These are phyloP conservation scores for Aethionema arabicum DNA, from an alignment of 345 rosid species.

Conservation along the genomic window DNA sequence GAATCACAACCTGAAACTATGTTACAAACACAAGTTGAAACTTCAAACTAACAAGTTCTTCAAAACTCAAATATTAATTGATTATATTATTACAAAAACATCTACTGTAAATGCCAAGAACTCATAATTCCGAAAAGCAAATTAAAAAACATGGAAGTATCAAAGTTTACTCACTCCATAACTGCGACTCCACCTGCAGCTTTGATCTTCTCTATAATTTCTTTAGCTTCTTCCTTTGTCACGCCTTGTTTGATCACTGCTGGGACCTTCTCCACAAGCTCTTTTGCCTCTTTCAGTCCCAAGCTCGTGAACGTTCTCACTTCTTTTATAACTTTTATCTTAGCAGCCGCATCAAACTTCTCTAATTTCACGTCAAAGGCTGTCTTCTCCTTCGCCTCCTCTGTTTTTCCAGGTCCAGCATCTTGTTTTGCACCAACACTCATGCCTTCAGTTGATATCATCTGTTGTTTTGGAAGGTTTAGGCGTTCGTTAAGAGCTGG, in stretches of 20 bases:
- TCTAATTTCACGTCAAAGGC: slow-evolving; percentile 38
- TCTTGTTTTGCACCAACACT: slow-evolving; percentile 31
- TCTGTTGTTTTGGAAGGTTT: slow-evolving; percentile 33
- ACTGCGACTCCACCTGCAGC: slow-evolving; percentile 42
- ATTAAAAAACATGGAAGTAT: neutral
- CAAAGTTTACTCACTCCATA: slow-evolving; percentile 32
- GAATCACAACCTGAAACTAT: no score
- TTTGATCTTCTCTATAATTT: slow-evolving; percentile 35
- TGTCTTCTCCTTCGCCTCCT: slow-evolving; percentile 43
- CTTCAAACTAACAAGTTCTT: slow-evolving; percentile 11
- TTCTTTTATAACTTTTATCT: slow-evolving; percentile 42
- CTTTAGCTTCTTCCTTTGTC: slow-evolving; percentile 41
- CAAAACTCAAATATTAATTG: slow-evolving; percentile 8
- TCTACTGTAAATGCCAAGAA: slow-evolving; percentile 18
- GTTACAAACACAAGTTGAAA: slow-evolving; percentile 1
- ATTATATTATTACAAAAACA: slow-evolving; percentile 26
- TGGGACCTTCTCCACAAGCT: slow-evolving; percentile 40
- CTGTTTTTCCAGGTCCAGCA: slow-evolving; percentile 27
- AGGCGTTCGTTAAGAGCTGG: slow-evolving; percentile 37
- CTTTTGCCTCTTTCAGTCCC: slow-evolving; percentile 42
- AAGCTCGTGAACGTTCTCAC: slow-evolving; percentile 38
- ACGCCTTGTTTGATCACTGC: slow-evolving; percentile 37
- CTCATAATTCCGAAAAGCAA: slow-evolving; percentile 13
- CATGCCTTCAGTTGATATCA: slow-evolving; percentile 34
- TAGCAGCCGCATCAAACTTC: slow-evolving; percentile 35